Conservation (phyloP, 495 filamentous ascomycete species). For the Parathielavia appendiculata region DNA sequence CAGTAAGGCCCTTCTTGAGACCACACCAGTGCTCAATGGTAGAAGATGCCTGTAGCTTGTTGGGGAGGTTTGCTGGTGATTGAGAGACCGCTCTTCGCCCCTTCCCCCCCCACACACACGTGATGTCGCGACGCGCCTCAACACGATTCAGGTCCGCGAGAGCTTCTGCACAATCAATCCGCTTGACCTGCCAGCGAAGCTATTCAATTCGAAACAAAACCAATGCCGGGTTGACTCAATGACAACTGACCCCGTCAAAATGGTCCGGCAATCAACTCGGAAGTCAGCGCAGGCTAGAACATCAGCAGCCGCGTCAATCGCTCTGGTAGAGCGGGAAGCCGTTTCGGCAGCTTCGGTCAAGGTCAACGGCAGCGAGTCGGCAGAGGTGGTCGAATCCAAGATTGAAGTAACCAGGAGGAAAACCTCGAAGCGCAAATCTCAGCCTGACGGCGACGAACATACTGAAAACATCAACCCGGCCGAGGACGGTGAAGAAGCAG, state of each 20-base stretch:
- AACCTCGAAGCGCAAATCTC: slow-evolving; percentile 36
- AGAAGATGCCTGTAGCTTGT: no score
- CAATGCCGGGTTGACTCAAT: neutral
- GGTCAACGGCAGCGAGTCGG: slow-evolving; percentile 6
- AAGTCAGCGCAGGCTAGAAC: slow-evolving; percentile 13
- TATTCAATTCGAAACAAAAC: neutral
- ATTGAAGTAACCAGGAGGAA: slow-evolving; percentile 16
- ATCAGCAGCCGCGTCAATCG: neutral
- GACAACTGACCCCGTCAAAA: neutral
- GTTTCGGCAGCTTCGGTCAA: slow-evolving; percentile 8
- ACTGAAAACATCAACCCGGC: slow-evolving; percentile 16
- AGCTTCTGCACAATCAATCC: neutral
- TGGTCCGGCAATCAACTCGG: slow-evolving; percentile 16
- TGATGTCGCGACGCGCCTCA: slow-evolving; percentile 8
- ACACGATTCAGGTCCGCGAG: neutral
- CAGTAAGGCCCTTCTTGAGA: no score
- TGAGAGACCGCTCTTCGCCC: no score
- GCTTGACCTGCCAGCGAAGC: neutral
- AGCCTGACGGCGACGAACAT: slow-evolving; percentile 23
- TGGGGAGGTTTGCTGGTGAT: neutral
- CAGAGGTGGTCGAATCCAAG: slow-evolving; percentile 11
- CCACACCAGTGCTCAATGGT: no score
- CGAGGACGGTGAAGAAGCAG: no score
- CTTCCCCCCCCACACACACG: no score
- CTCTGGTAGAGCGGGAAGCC: neutral